A percentile compares a stretch with the other conserved stretches of the same genome.
Evolutionary conservation across 1,284 basidiomycete genomes (phyloP).

Genomic region (Fomitopsis betulina): DNA sequence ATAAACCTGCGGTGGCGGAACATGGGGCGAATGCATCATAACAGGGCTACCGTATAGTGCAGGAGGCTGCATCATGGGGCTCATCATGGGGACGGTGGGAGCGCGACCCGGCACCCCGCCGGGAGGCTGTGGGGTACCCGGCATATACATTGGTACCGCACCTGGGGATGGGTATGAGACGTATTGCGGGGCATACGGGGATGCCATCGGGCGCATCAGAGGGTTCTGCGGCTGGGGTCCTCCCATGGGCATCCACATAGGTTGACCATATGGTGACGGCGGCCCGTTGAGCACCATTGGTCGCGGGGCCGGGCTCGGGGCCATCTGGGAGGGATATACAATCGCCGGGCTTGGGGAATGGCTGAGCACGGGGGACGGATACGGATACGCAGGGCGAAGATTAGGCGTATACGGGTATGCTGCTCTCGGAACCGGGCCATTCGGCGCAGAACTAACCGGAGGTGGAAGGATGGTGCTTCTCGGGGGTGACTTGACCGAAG

Average conservation of each 20-base stretch:
- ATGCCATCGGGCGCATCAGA: conserved; percentile 52
- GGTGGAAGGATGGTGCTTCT: conserved; percentile 42
- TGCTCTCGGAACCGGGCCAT: conserved; percentile 27
- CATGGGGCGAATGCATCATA: conserved; percentile 49
- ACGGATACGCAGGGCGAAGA: conserved; percentile 54
- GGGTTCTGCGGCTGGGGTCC: conserved; percentile 41
- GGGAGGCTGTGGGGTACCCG: conserved; percentile 35
- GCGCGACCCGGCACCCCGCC: conserved; percentile 42
- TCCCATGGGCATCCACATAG: conserved; percentile 61
- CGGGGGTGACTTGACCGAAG: conserved; percentile 41
- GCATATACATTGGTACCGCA: conserved; percentile 48
- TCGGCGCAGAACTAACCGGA: conserved; percentile 39
- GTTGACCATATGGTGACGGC: conserved; percentile 52
- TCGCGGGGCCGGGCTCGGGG: conserved; percentile 55
- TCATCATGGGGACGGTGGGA: conserved; percentile 50
- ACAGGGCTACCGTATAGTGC: conserved; percentile 67
- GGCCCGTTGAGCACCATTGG: conserved; percentile 58
- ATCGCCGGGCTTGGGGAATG: conserved; percentile 60
- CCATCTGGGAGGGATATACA: conserved; percentile 56
- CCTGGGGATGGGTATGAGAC: conserved; percentile 56
- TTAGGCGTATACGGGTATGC: conserved; percentile 33
- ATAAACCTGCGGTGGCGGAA: conserved; percentile 22
- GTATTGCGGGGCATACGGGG: conserved; percentile 61
- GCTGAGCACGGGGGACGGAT: conserved; percentile 63
- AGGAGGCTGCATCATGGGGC: conserved; percentile 62